Evolutionary conservation across 2,329 filamentous ascomycete species (phyloP), one percentile per base, ranked within the genome.

Genomic region (Furcasterigmium furcatum): DNA sequence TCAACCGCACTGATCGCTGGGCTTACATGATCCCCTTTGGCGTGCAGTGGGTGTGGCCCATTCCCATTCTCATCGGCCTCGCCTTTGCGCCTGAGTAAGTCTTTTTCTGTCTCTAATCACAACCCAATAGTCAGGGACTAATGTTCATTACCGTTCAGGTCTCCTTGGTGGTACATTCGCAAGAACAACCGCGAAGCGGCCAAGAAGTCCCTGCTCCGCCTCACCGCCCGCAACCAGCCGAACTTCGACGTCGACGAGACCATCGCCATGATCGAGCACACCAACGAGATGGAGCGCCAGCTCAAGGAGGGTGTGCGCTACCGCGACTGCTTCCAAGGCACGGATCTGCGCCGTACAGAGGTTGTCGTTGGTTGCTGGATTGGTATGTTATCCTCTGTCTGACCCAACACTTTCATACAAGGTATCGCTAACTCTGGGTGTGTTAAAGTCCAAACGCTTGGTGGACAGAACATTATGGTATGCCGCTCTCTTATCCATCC

Each of bases 241-340:
- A 55, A 51, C 24, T 72, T 74, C 51, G 69, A 76, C 49, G 58
- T 61, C 4, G 70, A 77, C 46, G 66, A 74, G 48, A 70, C 70
- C 0, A 58, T 82, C 10, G 72, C 76, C 14, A 70, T 80, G 71
- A 78, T 80, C 54, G 66, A 71, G 29, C 69, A 79, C 50, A 80
- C 77, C 7, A 73, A 79, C 49, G 67, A 72, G 55, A 57, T 73
- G 46, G 74, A 78, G 52, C 70, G 69, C 52, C 53, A 61, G 19
- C 49, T 67, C 38, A 68, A 67, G 8, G 62, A 63, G 8, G 74
- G 75, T 1, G 66, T 68, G 0, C 63, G 55, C 1, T 80, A 79
- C 53, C 50, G 51, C 13, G 74, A 80, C 55, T 76, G 74, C 55
- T 81, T 82, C 64, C 68, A 63, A 29, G 73, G 74, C 6, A 53